phyloP scores from a whole-genome alignment of 2,329 filamentous ascomycete species.

The Blumeriella jaapii region DNA sequence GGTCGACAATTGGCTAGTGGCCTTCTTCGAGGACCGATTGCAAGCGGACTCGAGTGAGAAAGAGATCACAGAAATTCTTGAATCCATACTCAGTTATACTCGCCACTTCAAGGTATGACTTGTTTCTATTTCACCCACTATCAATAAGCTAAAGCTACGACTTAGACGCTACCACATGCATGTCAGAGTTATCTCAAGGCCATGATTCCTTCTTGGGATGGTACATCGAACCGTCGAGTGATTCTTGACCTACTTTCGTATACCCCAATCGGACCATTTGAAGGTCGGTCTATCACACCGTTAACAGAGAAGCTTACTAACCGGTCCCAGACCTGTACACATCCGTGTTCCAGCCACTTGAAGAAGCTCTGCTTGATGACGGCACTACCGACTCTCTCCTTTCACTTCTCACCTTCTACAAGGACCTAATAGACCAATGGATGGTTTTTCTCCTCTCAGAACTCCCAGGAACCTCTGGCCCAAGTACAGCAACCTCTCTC shows the following conservation, averaged over 20 bases:
- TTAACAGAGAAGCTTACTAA: conserved; percentile 4
- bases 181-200: conserved; percentile 37
- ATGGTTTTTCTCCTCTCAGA: conserved; percentile 33
- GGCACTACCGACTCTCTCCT: conserved; percentile 39
- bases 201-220: conserved; percentile 53
- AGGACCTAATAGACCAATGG: conserved; percentile 52
- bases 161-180: conserved; percentile 27
- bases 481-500: conserved; percentile 23
- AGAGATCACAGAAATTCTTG: conserved; percentile 42
- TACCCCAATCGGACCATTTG: conserved; percentile 42
- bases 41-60: conserved; percentile 37
- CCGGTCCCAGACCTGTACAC: conserved; percentile 36
- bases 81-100: conserved; percentile 44
- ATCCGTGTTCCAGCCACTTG: conserved; percentile 39
- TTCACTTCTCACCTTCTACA: conserved; percentile 56
- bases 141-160: conserved; percentile 1
- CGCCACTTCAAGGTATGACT: conserved; percentile 39
- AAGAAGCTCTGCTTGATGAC: conserved; percentile 39
- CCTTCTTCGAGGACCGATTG: conserved; percentile 42
- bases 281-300: conserved; percentile 32
- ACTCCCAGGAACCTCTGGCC: conserved; percentile 22
- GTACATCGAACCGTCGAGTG: conserved; percentile 38
- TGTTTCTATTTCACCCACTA: neutral
- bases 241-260: conserved; percentile 49
- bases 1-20: conserved; percentile 47